These are phyloP conservation scores for Digitaria exilis DNA, from an alignment of 202 grass and related monocot genomes.

Conservation along the genomic window DNA sequence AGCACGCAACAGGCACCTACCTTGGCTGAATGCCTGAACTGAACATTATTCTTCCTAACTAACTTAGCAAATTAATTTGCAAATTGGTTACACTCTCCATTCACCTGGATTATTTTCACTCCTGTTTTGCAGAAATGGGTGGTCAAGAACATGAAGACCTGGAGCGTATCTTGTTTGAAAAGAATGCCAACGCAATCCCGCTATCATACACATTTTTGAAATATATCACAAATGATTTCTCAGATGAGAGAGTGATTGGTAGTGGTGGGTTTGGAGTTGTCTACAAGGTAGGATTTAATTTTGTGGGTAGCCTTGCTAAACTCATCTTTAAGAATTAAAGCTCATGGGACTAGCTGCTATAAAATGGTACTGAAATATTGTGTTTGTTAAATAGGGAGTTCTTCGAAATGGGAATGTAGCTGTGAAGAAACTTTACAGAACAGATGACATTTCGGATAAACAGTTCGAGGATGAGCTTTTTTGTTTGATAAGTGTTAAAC, in stretches of 20 bases:
- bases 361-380: neutral
- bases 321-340: neutral
- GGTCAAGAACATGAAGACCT: neutral
- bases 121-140: neutral
- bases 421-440: neutral
- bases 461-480: neutral
- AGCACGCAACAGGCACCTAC: no score
- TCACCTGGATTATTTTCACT: no score
- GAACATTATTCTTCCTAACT: no score
- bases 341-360: neutral
- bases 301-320: neutral
- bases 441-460: neutral
- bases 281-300: neutral
- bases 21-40: no score
- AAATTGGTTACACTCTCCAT: no score
- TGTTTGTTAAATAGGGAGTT: neutral
- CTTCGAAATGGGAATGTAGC: neutral
- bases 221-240: neutral
- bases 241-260: neutral
- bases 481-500: constrained; percentile 1
- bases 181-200: neutral
- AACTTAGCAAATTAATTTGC: no score
- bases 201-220: neutral
- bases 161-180: neutral
- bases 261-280: neutral